phyloP scores from a whole-genome alignment of 371 early-diverging fungal genomes.

The Haplosporangium sp. region DNA sequence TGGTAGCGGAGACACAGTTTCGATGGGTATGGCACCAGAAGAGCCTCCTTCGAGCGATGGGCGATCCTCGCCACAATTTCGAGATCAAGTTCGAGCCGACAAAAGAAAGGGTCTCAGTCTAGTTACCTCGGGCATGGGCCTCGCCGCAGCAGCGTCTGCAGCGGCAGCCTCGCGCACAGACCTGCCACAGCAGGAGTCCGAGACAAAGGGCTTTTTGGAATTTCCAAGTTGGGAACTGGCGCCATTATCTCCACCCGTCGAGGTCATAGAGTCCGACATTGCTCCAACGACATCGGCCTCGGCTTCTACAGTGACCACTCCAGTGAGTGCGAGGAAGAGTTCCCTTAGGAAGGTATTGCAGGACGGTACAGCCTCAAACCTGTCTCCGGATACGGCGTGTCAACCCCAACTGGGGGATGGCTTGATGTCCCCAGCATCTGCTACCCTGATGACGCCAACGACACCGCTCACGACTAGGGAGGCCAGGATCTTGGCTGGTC shows the following conservation, averaged over 20 bases:
- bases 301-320: slow-evolving; percentile 8
- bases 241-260: slow-evolving; percentile 38
- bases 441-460: slow-evolving; percentile 32
- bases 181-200: not conserved
- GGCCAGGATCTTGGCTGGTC: slow-evolving; percentile 37
- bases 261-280: slow-evolving; percentile 21
- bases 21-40: not conserved
- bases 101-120: slow-evolving; percentile 25
- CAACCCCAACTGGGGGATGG: not conserved
- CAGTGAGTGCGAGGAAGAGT: slow-evolving; percentile 7
- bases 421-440: slow-evolving; percentile 24
- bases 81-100: slow-evolving; percentile 5
- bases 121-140: slow-evolving; percentile 28
- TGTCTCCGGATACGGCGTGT: too few species aligned
- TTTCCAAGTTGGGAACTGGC: slow-evolving; percentile 45
- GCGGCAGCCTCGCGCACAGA: slow-evolving; percentile 13
- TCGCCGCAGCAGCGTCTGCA: slow-evolving; percentile 17
- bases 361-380: not conserved
- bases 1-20: not conserved
- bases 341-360: not conserved
- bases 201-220: slow-evolving; percentile 12
- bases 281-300: not conserved
- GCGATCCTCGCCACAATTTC: not conserved
- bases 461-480: slow-evolving; percentile 35
- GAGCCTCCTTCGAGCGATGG: slow-evolving; percentile 8